Percentiles rank a stretch among this genome's conserved stretches.
phyloP scores from a whole-genome alignment of 257 asterid genomes.

The Solanum paucissectum region DNA sequence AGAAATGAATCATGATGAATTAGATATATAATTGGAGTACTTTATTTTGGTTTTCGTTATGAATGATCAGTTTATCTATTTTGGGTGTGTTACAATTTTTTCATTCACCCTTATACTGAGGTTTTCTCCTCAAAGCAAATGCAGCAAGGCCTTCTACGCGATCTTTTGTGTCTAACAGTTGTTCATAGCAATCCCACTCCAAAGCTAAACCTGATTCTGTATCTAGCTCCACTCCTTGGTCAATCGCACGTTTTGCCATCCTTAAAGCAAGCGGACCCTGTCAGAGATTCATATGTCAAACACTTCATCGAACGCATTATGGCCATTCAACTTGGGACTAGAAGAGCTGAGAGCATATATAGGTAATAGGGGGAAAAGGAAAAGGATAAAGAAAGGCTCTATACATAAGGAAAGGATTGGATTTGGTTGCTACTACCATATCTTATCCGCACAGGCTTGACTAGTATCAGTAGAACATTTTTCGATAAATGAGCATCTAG shows the following conservation, averaged over 20 bases:
- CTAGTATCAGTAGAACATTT: neutral
- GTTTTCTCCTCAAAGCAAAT: conserved; percentile 78
- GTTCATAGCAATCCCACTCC: conserved; percentile 77
- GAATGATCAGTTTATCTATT: neutral
- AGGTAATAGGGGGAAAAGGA: neutral
- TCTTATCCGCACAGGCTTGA: neutral
- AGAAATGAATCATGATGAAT: neutral
- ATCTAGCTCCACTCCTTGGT: conserved; percentile 54
- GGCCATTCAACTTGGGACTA: neutral
- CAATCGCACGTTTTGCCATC: conserved; percentile 85
- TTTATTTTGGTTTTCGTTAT: neutral
- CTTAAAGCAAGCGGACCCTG: conserved; percentile 91
- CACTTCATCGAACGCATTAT: neutral
- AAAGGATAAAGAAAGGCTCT: neutral
- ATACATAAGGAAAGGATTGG: neutral
- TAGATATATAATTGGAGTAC: neutral
- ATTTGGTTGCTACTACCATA: neutral
- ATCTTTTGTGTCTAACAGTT: conserved; percentile 61
- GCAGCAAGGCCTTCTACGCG: conserved; percentile 91
- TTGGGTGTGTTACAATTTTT: neutral
- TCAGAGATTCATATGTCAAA: neutral
- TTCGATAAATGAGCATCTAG: neutral
- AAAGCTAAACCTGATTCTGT: conserved; percentile 43
- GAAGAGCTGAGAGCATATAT: neutral
- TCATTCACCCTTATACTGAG: conserved; percentile 63